Evolutionary conservation across 352 stramenopile species (phyloP), one percentile per base, ranked within the genome.

Genomic region (Phytophthora sp.): DNA sequence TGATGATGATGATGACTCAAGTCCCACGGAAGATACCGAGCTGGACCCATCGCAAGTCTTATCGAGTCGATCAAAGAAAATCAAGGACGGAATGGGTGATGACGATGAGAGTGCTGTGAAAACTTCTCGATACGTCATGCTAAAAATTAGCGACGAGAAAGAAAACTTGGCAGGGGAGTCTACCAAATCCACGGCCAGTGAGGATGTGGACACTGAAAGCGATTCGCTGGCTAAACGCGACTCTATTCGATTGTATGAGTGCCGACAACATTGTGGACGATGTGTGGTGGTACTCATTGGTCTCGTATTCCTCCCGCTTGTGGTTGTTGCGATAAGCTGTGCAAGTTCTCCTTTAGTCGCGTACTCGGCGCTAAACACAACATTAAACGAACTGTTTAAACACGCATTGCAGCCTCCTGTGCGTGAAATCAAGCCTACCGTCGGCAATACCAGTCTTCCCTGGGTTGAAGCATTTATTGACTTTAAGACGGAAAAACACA

Each of bases 401-500:
- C 52, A 52, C 15, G 35, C 50, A 1, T 10, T 60, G 5, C 31
- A 42, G 3, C 38, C 38, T 18, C 17, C n/a, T 38, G 8, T 50
- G 24, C 8, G 37, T 18, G 6, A 34, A 42, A 15, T 43, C 49
- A 17, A 27, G 44, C 32, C 12, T 10, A 10, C 9, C 3, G 18
- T 18, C n/a, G 38, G 5, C 5, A 20, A 46, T n/a, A n/a, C 18
- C 20, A 46, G 12, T 7, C 11, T 46, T 8, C 39, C 39, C 1
- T 46, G 39, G 39, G 20, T 46, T 5, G 39, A 46, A 23, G 9
- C 21, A 4, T 46, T 46, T 34, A 60, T 85, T 18, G 30, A 70
- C 48, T 58, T 42, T 0, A 50, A 63, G 7, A 85, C 70, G 3
- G 76, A 85, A 43, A 49, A 46, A 10, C 82, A 73, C 54, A 65